phyloP scores from a whole-genome alignment of 2,329 filamentous ascomycete genomes.

The Neofusicoccum kwambonambiense region DNA sequence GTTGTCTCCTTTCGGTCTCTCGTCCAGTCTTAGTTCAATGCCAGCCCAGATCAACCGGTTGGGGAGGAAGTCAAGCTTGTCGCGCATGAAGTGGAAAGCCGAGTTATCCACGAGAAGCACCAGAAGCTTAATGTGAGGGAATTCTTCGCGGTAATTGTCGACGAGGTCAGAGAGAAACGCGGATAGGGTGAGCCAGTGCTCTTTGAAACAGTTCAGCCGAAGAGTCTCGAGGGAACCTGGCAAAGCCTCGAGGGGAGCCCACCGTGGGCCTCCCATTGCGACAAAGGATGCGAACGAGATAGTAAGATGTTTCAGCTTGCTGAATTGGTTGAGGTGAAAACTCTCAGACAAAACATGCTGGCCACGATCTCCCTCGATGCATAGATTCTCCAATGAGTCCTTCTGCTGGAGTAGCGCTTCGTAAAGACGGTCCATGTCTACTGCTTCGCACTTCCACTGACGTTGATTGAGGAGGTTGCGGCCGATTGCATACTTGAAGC shows the following conservation, averaged over 20 bases:
- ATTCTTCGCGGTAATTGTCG: conserved; percentile 2
- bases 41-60: conserved; percentile 3
- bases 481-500: conserved; percentile 1
- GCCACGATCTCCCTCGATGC: background rate
- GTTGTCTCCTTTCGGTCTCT: background rate
- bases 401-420: background rate
- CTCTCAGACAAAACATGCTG: background rate
- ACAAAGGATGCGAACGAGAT: background rate
- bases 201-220: background rate
- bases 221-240: background rate
- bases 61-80: conserved; percentile 7
- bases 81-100: conserved; percentile 4
- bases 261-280: background rate
- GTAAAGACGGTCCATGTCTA: conserved; percentile 5
- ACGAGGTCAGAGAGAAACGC: conserved; percentile 2
- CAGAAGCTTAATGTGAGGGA: background rate
- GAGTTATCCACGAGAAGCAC: conserved; percentile 2
- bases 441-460: background rate
- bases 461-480: background rate
- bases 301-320: background rate
- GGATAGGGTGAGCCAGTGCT: conserved; percentile 1
- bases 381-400: background rate
- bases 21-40: background rate
- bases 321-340: background rate
- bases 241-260: background rate